Base-by-base conservation (phyloP, 2,329 filamentous ascomycete genomes). In the Calonectria fujianensis region DNA sequence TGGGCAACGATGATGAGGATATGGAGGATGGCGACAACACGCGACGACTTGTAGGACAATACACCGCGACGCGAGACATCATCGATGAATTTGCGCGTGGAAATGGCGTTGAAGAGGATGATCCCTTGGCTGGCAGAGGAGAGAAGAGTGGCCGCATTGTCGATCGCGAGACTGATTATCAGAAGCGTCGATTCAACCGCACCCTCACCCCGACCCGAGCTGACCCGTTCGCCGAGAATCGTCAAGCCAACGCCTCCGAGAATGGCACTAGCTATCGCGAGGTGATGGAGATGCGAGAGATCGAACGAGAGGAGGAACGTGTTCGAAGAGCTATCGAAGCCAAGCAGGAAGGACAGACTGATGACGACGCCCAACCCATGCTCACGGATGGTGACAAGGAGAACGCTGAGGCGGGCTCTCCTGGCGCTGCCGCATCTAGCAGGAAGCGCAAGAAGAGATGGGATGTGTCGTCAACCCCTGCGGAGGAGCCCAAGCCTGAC, bases 81-180 rank as follows among this genome's bases (percentile, higher is more conserved):
- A 96, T 99, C 83, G 95, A 98, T 83, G 97, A 99, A 86, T 98
- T 98, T 86, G 93, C 96, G 31, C 93, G 92, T 69, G 96, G 96
- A 70, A 90, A 90, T 76, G 96, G 95, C 54, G 95, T 96, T 32
- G 96, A 98, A 84, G 96, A 98, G 86, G 95, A 96, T 74, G 97
- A 99, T 82, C 93, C 96, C 9, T 89, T 99, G 76, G 90, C 96
- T 66, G 94, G 94, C 57, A 92, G 93, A 79, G 91, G 91, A 79
- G 97, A 98, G 88, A 95, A 96, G 86, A 95, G 95, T 84, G 96
- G 94, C 73, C 93, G 96, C 81, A 98, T 99, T 82, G 90, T 93
- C 75, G 96, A 97, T 83, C 94, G 97, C 82, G 96, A 98, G 88
- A 97, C 96, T 77, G 96, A 98, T 83, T 99, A 99, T 84, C 97